Percentiles rank a stretch among this genome's conserved stretches.
Evolutionary conservation across 1,284 basidiomycete genomes (phyloP).

Genomic region (Microstroma glucosiphilum): DNA sequence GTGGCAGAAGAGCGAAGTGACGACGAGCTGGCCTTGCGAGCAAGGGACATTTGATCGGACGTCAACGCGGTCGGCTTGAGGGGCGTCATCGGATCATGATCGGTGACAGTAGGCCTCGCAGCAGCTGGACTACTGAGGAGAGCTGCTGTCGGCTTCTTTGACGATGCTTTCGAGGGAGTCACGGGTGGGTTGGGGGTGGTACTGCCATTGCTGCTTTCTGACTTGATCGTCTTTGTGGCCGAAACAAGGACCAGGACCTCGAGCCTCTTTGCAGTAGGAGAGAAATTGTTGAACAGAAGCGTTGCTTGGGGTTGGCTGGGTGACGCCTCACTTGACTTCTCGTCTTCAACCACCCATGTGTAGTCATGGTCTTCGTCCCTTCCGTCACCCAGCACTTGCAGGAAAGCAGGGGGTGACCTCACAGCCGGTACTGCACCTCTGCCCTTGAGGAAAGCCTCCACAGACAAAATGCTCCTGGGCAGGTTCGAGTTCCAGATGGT

Average conservation of each 20-base stretch:
- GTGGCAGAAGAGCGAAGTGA: not conserved
- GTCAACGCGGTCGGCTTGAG: not conserved
- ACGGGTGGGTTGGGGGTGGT: not conserved
- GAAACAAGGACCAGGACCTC: conserved; percentile 21
- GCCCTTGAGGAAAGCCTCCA: conserved; percentile 49
- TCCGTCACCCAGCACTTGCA: conserved; percentile 43
- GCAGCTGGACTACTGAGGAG: not conserved
- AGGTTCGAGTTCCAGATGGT: conserved; percentile 69
- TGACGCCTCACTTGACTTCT: not conserved
- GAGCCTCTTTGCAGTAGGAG: conserved; percentile 19
- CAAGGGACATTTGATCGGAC: not conserved
- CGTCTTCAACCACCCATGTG: conserved; percentile 17
- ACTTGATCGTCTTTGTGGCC: not conserved
- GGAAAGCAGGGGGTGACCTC: conserved; percentile 31
- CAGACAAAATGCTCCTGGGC: conserved; percentile 39
- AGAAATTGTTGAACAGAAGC: conserved; percentile 7
- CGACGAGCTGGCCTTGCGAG: not conserved
- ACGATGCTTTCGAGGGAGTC: conserved; percentile 26
- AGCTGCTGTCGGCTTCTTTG: conserved; percentile 24
- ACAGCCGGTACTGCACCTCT: conserved; percentile 43
- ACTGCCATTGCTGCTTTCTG: not conserved
- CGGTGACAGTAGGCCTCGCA: not conserved
- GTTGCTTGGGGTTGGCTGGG: conserved; percentile 9
- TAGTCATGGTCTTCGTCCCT: conserved; percentile 32
- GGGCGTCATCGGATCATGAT: not conserved